These are phyloP conservation scores for Neoarthrinium moseri DNA, from an alignment of 2,329 filamentous ascomycete genomes.

Conservation along the genomic window DNA sequence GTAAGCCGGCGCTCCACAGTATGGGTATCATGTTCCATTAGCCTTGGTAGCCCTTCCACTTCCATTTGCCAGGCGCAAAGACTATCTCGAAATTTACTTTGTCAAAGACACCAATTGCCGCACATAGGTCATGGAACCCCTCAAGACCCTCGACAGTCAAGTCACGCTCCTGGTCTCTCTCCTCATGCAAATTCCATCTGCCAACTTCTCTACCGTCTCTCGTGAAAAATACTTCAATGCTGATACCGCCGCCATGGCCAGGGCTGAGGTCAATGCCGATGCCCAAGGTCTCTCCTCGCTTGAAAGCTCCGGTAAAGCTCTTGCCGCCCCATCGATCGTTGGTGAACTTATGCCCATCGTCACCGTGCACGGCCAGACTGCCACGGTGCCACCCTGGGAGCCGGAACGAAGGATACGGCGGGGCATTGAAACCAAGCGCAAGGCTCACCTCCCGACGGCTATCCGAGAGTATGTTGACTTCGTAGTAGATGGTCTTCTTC, in stretches of 20 bases:
- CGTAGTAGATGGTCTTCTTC: slow-evolving; percentile 66
- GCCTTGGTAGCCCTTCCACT: slow-evolving; percentile 38
- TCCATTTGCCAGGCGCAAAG: slow-evolving; percentile 59
- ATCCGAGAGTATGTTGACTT: slow-evolving; percentile 56
- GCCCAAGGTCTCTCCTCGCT: slow-evolving; percentile 65
- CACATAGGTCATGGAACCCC: slow-evolving; percentile 69
- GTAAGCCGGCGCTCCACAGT: too few relatives aligned
- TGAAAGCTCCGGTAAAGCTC: slow-evolving; percentile 64
- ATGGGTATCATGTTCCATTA: too few relatives aligned
- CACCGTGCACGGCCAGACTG: slow-evolving; percentile 73
- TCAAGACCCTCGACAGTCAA: slow-evolving; percentile 65
- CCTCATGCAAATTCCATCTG: slow-evolving; percentile 73
- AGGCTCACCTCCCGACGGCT: slow-evolving; percentile 47
- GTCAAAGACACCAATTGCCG: slow-evolving; percentile 70
- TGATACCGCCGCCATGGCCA: slow-evolving; percentile 34
- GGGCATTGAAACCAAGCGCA: slow-evolving; percentile 68
- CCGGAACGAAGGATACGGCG: slow-evolving; percentile 75
- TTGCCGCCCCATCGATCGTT: slow-evolving; percentile 74
- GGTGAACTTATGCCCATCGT: slow-evolving; percentile 74
- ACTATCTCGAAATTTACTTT: slow-evolving; percentile 66
- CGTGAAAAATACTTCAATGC: slow-evolving; percentile 68
- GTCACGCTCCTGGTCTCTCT: slow-evolving; percentile 63
- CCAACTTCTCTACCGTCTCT: slow-evolving; percentile 59
- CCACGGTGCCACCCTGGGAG: slow-evolving; percentile 81
- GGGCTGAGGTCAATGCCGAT: slow-evolving; percentile 65